Evolutionary conservation across 2,329 filamentous ascomycete species (phyloP), one percentile per base, ranked within the genome.

Genomic region (Ophiostoma sp.): DNA sequence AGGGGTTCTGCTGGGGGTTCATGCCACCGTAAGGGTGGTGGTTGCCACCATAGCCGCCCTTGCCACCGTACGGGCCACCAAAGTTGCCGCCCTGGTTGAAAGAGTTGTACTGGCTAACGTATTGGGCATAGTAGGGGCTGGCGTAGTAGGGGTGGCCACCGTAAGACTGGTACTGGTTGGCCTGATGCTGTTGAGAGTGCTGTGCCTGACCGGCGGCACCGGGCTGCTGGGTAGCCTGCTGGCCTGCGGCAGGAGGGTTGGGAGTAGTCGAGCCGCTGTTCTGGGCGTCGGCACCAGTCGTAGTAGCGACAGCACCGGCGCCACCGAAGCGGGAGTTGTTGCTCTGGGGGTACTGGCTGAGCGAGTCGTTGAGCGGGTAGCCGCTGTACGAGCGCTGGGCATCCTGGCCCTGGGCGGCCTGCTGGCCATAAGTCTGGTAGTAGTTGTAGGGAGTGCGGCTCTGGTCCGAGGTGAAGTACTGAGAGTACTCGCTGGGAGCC

Each of bases 231-330:
- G 76, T 67, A 68, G 79, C 79, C 62, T 81, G 81, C 76, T 86
- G 85, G 13, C 81, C 81, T 2, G 68, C 62, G 1, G 67, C 68
- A 57, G 89, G 85, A 36, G 94, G 93, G 81, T 96, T 95, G 48
- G 94, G 94, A 2, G 94, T 97, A 76, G 90, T 94, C 79, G 95
- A 90, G 64, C 93, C 94, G 78, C 93, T 97, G 82, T 90, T 93
- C 76, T 93, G 91, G 72, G 87, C 86, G 70, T 96, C 93, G 73
- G 87, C 83, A 72, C 84, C 81, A 73, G 74, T 68, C 4, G 70
- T 44, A 27, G 68, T 31, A 0, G 70, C 54, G 1, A 67, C 71
- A 4, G 64, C 69, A 8, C 72, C 74, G 35, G 83, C 80, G 66
- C 82, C 82, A 39, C 84, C 84, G 64, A 89, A 89, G 69, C 88